These are phyloP conservation scores for Ogataea paradorogensis DNA, from an alignment of 805 yeast genomes.

Conservation along the genomic window DNA sequence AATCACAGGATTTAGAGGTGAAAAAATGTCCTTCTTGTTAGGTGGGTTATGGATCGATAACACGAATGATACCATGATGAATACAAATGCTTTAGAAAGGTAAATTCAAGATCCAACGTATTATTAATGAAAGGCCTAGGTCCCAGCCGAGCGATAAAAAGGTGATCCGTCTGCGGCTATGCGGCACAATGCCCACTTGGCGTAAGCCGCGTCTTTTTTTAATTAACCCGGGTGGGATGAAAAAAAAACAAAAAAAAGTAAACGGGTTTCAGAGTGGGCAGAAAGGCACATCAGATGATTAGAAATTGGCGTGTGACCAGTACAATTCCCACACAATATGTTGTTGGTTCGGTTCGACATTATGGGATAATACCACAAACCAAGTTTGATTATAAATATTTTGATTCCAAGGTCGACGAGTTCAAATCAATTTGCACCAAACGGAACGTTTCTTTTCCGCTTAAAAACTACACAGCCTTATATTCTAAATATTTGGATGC, in stretches of 20 bases:
- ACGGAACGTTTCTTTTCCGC: conserved; percentile 33
- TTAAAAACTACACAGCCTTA: conserved; percentile 20
- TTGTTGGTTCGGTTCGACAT: not conserved
- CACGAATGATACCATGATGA: conserved; percentile 11
- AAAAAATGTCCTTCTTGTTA: conserved; percentile 8
- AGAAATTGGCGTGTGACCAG: conserved; percentile 1
- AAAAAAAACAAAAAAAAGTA: not conserved
- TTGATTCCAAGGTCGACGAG: conserved; percentile 27
- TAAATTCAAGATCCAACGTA: not conserved
- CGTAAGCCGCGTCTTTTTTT: conserved; percentile 10
- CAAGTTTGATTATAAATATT: conserved; percentile 34
- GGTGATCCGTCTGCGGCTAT: conserved; percentile 1
- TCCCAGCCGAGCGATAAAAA: conserved; percentile 2
- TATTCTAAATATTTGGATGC: conserved; percentile 17
- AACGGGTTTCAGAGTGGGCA: not conserved
- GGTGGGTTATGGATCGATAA: conserved; percentile 10
- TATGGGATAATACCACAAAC: conserved; percentile 34
- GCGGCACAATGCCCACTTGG: conserved; percentile 1
- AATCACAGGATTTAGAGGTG: conserved; percentile 14
- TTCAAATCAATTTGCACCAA: conserved; percentile 31
- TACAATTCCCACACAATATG: conserved; percentile 12
- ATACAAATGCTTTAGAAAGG: not conserved
- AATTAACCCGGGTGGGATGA: not conserved
- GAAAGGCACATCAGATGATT: not conserved
- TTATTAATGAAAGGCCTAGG: not conserved